phyloP scores from a whole-genome alignment of 2,329 filamentous ascomycete species.

The Diaporthe sp. region DNA sequence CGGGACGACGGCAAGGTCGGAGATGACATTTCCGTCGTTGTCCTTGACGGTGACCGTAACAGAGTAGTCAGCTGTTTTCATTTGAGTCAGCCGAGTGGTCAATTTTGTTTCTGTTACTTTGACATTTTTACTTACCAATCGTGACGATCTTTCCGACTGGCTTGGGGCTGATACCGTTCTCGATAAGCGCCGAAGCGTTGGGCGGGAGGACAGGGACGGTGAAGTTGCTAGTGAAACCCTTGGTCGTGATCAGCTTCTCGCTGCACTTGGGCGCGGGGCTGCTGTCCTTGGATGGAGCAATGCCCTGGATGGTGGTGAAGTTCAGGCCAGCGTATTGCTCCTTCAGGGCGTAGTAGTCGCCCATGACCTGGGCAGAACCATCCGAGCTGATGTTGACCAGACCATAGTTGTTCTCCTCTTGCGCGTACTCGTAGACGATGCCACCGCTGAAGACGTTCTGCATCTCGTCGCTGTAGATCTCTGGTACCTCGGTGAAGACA shows the following conservation, averaged over 20 bases:
- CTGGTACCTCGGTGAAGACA: slow-evolving; percentile 78
- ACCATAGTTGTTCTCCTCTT: slow-evolving; percentile 75
- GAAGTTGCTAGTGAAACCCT: slow-evolving; percentile 82
- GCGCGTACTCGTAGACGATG: slow-evolving; percentile 83
- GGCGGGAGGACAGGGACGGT: slow-evolving; percentile 76
- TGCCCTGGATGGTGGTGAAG: slow-evolving; percentile 72
- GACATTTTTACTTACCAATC: slow-evolving; percentile 50
- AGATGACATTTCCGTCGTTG: slow-evolving; percentile 69
- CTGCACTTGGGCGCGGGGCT: slow-evolving; percentile 71
- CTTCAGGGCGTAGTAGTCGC: slow-evolving; percentile 80
- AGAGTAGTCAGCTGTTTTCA: slow-evolving; percentile 51
- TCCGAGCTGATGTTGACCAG: slow-evolving; percentile 71
- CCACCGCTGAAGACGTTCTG: slow-evolving; percentile 76
- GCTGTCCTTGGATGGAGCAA: slow-evolving; percentile 65
- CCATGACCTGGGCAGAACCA: slow-evolving; percentile 65
- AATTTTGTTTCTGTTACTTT: background rate
- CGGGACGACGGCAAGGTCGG: slow-evolving; percentile 58
- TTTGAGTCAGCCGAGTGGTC: background rate
- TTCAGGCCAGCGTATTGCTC: slow-evolving; percentile 80
- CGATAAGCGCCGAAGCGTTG: slow-evolving; percentile 77
- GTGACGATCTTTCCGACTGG: slow-evolving; percentile 73
- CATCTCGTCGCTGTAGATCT: slow-evolving; percentile 80
- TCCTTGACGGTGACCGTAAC: slow-evolving; percentile 72
- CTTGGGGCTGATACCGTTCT: slow-evolving; percentile 76
- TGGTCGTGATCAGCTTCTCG: slow-evolving; percentile 69